Base-by-base conservation (phyloP, 352 stramenopile genomes). In the Globisporangium barbulae region DNA sequence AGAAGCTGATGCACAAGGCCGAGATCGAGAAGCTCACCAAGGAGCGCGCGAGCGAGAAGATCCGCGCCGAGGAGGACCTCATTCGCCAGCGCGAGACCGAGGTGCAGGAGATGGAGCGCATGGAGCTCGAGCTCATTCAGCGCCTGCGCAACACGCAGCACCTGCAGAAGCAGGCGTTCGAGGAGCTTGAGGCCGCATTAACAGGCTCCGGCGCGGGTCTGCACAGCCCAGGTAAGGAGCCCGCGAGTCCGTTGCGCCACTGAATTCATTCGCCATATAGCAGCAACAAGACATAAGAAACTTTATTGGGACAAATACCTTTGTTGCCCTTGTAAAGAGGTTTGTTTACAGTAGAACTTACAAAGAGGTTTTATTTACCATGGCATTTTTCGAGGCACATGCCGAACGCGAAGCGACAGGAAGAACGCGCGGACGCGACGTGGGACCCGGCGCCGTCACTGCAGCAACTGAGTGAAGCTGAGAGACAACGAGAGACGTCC, bases 91-190 rank as follows among this genome's bases (percentile, higher is more conserved):
- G 81, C 49, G 82, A 93, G 61, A 52, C 64, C 17, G 83, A 94
- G 42, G 82, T 94, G 6, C 78, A 89, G 21, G 83, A 91, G 39
- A 94, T 94, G 86, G 86, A 94, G 58, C 83, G 74, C 22, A 67
- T 90, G 41, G 86, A 93, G 64, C 63, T 90, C 15, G 84, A 95
- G 69, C 76, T 93, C 39, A 95, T 93, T 59, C 79, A 93, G 55
- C 71, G 84, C 5, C 73, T 93, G 37, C 81, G 85, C 61, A 92
- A 90, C 70, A 95, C 84, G 35, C 84, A 95, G 69, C 83, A 93
- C 53, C 48, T 95, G 31, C 86, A 95, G 64, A 92, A 93, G 60
- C 81, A 94, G 59, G 86, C 84, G 0, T 93, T 93, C 47, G 81
- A 94, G 53, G 84, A 94, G 56, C 79, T 94, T 25, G 86, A 94